Base-by-base conservation (phyloP, 169 alveolate genomes). In the Cyclospora cayetanensis region DNA sequence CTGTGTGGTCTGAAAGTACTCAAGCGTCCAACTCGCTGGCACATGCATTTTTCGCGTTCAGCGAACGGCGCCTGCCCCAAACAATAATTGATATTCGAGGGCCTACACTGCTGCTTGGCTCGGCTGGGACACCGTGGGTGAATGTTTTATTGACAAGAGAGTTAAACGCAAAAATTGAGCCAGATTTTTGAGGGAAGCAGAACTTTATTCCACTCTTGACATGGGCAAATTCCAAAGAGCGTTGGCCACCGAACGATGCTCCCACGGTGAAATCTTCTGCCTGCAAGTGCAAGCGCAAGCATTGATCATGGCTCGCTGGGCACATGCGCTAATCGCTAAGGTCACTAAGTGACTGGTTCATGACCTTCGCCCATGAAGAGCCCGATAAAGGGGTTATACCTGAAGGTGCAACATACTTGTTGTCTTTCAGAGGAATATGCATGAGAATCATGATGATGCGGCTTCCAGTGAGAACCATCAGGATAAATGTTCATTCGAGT, bases 391-490 rank as follows among this genome's bases (percentile, higher is more conserved):
- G n/a, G n/a, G n/a, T 55, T 55, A 55, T 11, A 22, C 20, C 25
- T 4, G 35, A 55, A 4, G 25, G 25, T 55, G 25, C 15, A 55
- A 4, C 83, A 4, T 39, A 72, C 83, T 34, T 79, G 76, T 18
- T 63, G 18, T 31, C 31, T 55, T 34, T 79, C 82, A 34, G 82
- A 66, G 34, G 92, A 83, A 41, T 90, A 94, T 0, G 96, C 96
- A 4, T 93, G 95, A n/a, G 93, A 79, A 76, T 94, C 96, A 27
- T 94, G 94, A 79, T 94, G 96, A 37, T 90, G 74, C 2, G 96
- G 96, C 92, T 94, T 94, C 96, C 96, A 94, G 80, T 92, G 93
- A 0, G 94, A 52, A 31, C 94, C 94, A 34, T 90, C 91, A 53
- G 66, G 76, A 55, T 94, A 94, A 76, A 93, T 55, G 37, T 94